Conservation (phyloP, 163 green algal species). For the Volvox carteri region DNA sequence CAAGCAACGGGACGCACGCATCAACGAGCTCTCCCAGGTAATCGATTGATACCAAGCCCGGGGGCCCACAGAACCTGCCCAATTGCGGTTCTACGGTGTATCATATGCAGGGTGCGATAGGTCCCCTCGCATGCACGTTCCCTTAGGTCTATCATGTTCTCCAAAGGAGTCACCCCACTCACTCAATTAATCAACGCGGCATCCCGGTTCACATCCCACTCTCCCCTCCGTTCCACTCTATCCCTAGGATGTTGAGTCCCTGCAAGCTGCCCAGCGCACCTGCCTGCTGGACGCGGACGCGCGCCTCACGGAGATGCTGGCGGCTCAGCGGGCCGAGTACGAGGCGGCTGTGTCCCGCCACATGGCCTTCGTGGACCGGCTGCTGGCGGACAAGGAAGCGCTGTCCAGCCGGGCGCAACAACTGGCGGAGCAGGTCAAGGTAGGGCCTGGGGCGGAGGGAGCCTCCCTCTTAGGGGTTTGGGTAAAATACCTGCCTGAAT, state of each 20-base stretch:
- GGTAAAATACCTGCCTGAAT: no score
- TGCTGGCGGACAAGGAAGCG: slow-evolving; percentile 85
- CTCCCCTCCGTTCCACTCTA: not conserved
- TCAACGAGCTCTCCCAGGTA: slow-evolving; percentile 59
- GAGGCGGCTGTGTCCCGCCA: slow-evolving; percentile 73
- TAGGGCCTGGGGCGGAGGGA: no score
- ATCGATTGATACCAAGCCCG: no score
- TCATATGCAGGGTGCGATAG: not conserved
- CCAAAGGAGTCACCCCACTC: no score
- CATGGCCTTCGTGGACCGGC: slow-evolving; percentile 79
- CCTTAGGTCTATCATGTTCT: no score
- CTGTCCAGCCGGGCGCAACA: slow-evolving; percentile 66
- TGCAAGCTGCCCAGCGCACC: slow-evolving; percentile 27
- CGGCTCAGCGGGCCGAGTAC: slow-evolving; percentile 69
- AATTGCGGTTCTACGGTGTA: no score
- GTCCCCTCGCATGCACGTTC: no score
- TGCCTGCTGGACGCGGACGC: slow-evolving; percentile 45
- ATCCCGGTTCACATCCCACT: no score
- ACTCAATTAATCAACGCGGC: no score
- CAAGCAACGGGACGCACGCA: slow-evolving; percentile 62
- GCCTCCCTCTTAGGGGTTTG: no score
- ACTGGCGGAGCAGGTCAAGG: slow-evolving; percentile 65
- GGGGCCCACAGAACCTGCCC: no score
- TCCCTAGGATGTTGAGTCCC: slow-evolving; percentile 58
- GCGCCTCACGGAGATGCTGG: slow-evolving; percentile 64